Percentiles rank a stretch among this genome's conserved stretches.
phyloP scores from a whole-genome alignment of 2,329 filamentous ascomycete genomes.

The Pseudonectria buxi region DNA sequence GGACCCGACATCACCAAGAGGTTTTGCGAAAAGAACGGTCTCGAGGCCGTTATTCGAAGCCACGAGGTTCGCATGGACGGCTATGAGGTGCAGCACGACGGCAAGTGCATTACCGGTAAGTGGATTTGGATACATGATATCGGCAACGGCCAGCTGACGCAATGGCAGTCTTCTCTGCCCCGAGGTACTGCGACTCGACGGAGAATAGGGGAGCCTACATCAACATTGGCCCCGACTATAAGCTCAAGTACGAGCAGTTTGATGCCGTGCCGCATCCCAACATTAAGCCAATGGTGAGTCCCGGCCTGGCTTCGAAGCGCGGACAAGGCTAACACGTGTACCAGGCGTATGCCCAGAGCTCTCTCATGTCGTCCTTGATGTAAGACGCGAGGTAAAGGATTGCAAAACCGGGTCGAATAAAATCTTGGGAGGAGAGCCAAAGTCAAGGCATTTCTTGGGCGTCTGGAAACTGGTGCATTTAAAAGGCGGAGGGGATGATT shows the following conservation, averaged over 20 bases:
- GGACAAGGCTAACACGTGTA: slow-evolving; percentile 17
- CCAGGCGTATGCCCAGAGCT: slow-evolving; percentile 78
- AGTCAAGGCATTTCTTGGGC: slow-evolving; percentile 17
- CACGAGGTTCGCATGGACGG: slow-evolving; percentile 98
- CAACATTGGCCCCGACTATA: slow-evolving; percentile 87
- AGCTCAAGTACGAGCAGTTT: slow-evolving; percentile 88
- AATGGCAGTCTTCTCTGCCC: slow-evolving; percentile 85
- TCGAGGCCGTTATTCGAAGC: slow-evolving; percentile 91
- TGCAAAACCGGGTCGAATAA: not conserved
- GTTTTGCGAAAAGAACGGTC: slow-evolving; percentile 93
- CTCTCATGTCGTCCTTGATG: slow-evolving; percentile 71
- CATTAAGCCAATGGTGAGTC: slow-evolving; percentile 79
- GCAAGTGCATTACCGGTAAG: slow-evolving; percentile 84
- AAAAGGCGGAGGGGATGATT: slow-evolving; percentile 4
- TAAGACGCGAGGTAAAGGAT: slow-evolving; percentile 28
- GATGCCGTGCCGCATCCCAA: slow-evolving; percentile 94
- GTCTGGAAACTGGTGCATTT: slow-evolving; percentile 22
- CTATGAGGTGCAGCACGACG: slow-evolving; percentile 97
- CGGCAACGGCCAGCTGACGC: too few relatives aligned
- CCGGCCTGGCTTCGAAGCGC: slow-evolving; percentile 1
- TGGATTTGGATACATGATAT: slow-evolving; percentile 10
- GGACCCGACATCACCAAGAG: slow-evolving; percentile 92
- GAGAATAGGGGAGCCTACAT: slow-evolving; percentile 99
- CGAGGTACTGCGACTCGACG: slow-evolving; percentile 94
- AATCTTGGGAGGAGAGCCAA: not conserved